Conservation (phyloP, 371 early-diverging fungal species). For the Mucor saturninus region DNA sequence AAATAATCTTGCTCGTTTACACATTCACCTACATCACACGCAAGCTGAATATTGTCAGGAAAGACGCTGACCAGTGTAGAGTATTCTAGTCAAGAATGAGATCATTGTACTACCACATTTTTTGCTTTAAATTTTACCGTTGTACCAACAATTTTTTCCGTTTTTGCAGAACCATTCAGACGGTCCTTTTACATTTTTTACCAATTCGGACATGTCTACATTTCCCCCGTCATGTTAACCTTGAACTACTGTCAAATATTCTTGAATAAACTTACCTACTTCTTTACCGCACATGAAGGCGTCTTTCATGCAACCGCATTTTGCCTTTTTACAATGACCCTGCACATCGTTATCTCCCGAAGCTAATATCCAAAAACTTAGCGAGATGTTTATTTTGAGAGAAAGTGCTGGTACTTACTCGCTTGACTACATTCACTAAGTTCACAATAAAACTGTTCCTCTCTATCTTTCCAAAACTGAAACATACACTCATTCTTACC, state of each 20-base stretch:
- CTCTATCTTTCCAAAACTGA: constrained; percentile 63
- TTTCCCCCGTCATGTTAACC: not conserved
- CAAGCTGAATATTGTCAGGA: constrained; percentile 59
- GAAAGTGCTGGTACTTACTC: constrained; percentile 23
- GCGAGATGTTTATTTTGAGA: not conserved
- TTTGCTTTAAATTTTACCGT: constrained; percentile 32
- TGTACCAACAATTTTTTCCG: constrained; percentile 64
- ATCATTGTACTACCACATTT: constrained; percentile 6
- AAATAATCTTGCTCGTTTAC: constrained; percentile 53
- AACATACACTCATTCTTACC: constrained; percentile 43
- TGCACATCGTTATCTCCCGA: constrained; percentile 42
- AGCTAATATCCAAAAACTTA: constrained; percentile 8
- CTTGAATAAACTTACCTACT: constrained; percentile 34
- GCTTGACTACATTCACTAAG: constrained; percentile 56
- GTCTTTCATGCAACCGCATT: constrained; percentile 60
- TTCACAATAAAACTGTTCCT: constrained; percentile 64
- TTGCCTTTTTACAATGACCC: constrained; percentile 49
- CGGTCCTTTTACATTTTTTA: constrained; percentile 52
- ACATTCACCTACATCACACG: constrained; percentile 67
- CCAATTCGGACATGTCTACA: constrained; percentile 53
- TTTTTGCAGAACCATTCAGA: constrained; percentile 52
- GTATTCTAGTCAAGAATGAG: constrained; percentile 42
- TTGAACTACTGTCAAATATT: no score
- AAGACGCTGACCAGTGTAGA: constrained; percentile 58
- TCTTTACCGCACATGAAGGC: constrained; percentile 68